Conservation (phyloP, 352 stramenopile species). For the Phytophthora uliginosa region DNA sequence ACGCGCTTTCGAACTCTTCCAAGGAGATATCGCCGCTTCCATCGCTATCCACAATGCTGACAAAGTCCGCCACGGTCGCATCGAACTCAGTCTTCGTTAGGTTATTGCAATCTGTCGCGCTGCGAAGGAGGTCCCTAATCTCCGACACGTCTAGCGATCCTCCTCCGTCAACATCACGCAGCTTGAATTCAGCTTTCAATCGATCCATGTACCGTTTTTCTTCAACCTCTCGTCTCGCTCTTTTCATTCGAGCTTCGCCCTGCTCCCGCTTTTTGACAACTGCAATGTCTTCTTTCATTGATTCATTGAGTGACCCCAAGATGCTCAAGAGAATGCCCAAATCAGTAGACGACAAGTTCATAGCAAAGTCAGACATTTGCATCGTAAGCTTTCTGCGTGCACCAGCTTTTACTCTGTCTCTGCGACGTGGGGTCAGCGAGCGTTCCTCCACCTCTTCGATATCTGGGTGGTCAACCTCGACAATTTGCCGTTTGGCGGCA, state of each 20-base stretch:
- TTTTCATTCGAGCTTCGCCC: conserved; percentile 53
- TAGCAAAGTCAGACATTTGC: conserved; percentile 87
- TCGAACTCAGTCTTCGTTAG: conserved; percentile 85
- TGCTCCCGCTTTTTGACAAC: conserved; percentile 67
- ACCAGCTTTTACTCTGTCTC: conserved; percentile 61
- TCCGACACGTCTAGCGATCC: conserved; percentile 79
- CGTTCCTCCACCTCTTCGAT: conserved; percentile 48
- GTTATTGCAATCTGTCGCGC: conserved; percentile 73
- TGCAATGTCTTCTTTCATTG: conserved; percentile 76
- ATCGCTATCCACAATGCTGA: conserved; percentile 84
- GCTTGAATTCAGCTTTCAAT: conserved; percentile 79
- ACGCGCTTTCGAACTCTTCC: conserved; percentile 82
- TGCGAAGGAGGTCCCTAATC: conserved; percentile 70
- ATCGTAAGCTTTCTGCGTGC: conserved; percentile 76
- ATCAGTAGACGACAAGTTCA: conserved; percentile 87
- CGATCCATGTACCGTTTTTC: conserved; percentile 80
- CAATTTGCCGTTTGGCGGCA: conserved; percentile 65
- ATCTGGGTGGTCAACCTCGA: conserved; percentile 67
- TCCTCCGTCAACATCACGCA: conserved; percentile 78
- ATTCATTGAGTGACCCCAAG: conserved; percentile 65
- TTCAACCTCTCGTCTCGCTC: conserved; percentile 60
- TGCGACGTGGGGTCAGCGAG: conserved; percentile 27
- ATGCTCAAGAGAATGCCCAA: conserved; percentile 87
- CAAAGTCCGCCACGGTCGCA: conserved; percentile 77
- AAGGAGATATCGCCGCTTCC: conserved; percentile 86